phyloP scores from a whole-genome alignment of 1,139 yeast genomes.

The Sugiyamaella castrensis region DNA sequence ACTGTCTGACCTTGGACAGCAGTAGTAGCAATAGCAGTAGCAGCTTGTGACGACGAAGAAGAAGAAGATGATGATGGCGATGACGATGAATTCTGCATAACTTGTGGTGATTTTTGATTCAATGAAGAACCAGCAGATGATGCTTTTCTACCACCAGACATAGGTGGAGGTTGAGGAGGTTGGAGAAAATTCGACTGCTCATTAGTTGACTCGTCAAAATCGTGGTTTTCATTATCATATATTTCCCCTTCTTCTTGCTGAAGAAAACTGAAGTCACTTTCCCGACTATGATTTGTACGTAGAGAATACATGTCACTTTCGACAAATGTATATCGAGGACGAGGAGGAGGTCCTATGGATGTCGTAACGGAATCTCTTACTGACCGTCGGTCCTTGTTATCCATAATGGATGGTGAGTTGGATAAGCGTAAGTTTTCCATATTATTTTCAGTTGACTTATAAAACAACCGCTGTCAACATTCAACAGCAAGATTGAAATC shows the following conservation, averaged over 20 bases:
- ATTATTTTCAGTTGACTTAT: too few relatives aligned
- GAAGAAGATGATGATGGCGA: too few relatives aligned
- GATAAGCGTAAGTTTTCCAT: background rate
- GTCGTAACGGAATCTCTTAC: conserved; percentile 16
- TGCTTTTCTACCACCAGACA: background rate
- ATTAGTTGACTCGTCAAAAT: conserved; percentile 9
- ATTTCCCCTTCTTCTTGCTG: conserved; percentile 15
- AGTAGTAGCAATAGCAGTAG: background rate
- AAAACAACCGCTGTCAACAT: too few relatives aligned
- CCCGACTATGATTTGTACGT: conserved; percentile 10
- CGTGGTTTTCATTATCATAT: conserved; percentile 11
- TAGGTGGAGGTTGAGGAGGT: conserved; percentile 5
- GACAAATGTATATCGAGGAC: conserved; percentile 20
- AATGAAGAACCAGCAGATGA: conserved; percentile 1
- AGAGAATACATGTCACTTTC: conserved; percentile 19
- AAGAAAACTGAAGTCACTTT: conserved; percentile 22
- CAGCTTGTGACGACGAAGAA: background rate
- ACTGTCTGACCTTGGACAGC: background rate
- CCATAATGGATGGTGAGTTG: conserved; percentile 3
- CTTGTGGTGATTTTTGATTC: background rate
- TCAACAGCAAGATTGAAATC: too few relatives aligned
- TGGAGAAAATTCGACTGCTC: conserved; percentile 9
- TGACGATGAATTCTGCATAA: too few relatives aligned
- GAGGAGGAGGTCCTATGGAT: conserved; percentile 9
- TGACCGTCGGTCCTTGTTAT: conserved; percentile 15